Evolutionary conservation across 805 yeast species (phyloP), one percentile per base, ranked within the genome.

Genomic region (Lipomyces kockii): DNA sequence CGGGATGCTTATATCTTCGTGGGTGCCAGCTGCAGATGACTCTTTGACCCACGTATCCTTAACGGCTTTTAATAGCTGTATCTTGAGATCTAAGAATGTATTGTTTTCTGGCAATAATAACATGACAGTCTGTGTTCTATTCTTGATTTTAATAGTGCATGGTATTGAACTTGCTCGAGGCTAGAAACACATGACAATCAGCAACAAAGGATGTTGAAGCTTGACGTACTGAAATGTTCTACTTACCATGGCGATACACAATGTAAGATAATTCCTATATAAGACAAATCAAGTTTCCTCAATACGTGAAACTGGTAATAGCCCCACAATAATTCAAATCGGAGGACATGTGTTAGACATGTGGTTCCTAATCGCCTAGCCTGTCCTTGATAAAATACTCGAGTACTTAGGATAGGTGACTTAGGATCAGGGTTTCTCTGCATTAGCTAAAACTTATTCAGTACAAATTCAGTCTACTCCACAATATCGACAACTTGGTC

Each of bases 131-230:
- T 62, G 56, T 35, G 60, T 65, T 53, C 60, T 64, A 22, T 49
- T n/a, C 58, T 68, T 68, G 54, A 65, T 66, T 27, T 65, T 66
- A 54, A 68, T 56, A 6, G 69, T 65, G 63, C 17, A 53, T 8
- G 63, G 25, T 25, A 53, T n/a, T 52, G 55, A 43, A 43, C 49
- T 43, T 43, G 49, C 12, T 43, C 34, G 57, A 43, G 49, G 49
- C 49, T 43, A 43, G 49, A 43, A 43, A 5, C 8, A 17, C 9
- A 3, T 17, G 20, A 8, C 49, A 43, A 43, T 43, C 49, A 43
- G 49, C 22, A 17, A 43, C 3, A 3, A 8, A 8, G 20, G 9
- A 17, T 17, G 3, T 43, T 7, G 22, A 17, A 43, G 20, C 11
- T 43, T 11, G 39, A 14, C 20, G 2, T 17, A 43, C 3, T 12